Evolutionary conservation across 2,329 filamentous ascomycete genomes (phyloP), one percentile per base, ranked within the genome.

Genomic region (Alternaria sp.): DNA sequence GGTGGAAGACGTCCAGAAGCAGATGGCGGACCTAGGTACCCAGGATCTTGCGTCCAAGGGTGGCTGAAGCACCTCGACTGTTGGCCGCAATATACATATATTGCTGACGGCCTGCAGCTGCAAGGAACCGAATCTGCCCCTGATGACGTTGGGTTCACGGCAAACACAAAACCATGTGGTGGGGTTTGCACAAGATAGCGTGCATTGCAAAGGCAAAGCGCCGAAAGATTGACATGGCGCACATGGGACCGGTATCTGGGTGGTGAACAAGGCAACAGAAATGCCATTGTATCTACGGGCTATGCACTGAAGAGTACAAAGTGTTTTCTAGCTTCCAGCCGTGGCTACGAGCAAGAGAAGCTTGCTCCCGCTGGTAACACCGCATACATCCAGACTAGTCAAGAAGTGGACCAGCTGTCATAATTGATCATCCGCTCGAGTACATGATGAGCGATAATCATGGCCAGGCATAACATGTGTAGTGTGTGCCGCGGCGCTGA

Each of bases 11-110:
- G 68, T 73, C 43, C 73, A 66, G 49, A 73, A 69, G 58, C 70
- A 75, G 58, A 73, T 78, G 66, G 76, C 73, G 57, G 67, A 66
- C 7, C 60, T 79, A 63, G 63, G 68, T 32, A 71, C 74, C 32
- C 64, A 63, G 48, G 59, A 66, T n/a, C 54, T 54, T 34, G 52
- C 48, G 38, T 58, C 66, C 39, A 60, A 70, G 56, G 69, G 66
- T 63, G 70, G 69, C 43, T 74, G 73, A 75, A 62, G 43, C 48
- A 63, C 11, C 44, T 38, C 39, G 39, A 61, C 52, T 39, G 52
- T 68, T 62, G 64, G 56, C 59, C 46, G 63, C 65, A 62, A 66
- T 69, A 54, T 64, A 54, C 49, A 59, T 63, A 67, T 66, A 68
- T 67, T 71, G 65, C 65, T 70, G 65, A 70, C 64, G 61, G 54